Conservation (phyloP, 352 stramenopile genomes). For the Peronosclerospora sorghi region DNA sequence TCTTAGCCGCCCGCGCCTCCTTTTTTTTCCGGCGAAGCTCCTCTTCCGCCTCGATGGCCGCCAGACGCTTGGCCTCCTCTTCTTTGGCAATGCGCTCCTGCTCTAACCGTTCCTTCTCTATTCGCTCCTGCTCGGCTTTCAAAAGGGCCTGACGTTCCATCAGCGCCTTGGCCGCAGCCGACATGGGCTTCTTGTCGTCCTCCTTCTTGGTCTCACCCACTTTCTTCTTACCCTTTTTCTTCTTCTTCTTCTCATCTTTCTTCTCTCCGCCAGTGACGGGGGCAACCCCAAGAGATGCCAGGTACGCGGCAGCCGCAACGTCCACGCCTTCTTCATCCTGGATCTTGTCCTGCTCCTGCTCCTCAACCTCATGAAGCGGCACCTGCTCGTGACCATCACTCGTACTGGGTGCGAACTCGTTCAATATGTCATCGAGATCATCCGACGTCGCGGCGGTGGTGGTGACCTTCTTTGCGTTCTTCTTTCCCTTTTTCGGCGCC, state of each 20-base stretch:
- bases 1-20: constrained; percentile 75
- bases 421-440: constrained; percentile 65
- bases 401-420: constrained; percentile 41
- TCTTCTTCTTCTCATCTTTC: constrained; percentile 78
- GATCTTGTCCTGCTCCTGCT: constrained; percentile 6
- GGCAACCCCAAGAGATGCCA: constrained; percentile 65
- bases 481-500: constrained; percentile 75
- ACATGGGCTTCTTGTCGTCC: constrained; percentile 62
- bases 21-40: constrained; percentile 73
- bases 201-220: constrained; percentile 45
- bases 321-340: constrained; percentile 33
- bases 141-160: constrained; percentile 64
- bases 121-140: constrained; percentile 62
- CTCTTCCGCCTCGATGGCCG: constrained; percentile 38
- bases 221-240: constrained; percentile 81
- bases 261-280: constrained; percentile 39
- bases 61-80: constrained; percentile 45
- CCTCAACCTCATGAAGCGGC: constrained; percentile 5
- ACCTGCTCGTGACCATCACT: constrained; percentile 6
- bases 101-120: constrained; percentile 45
- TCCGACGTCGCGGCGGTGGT: constrained; percentile 23
- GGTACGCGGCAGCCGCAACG: constrained; percentile 57
- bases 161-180: constrained; percentile 55
- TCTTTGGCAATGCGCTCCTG: constrained; percentile 54
- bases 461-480: constrained; percentile 48